phyloP scores from a whole-genome alignment of 257 asterid species.

The Nicotiana benthamiana region DNA sequence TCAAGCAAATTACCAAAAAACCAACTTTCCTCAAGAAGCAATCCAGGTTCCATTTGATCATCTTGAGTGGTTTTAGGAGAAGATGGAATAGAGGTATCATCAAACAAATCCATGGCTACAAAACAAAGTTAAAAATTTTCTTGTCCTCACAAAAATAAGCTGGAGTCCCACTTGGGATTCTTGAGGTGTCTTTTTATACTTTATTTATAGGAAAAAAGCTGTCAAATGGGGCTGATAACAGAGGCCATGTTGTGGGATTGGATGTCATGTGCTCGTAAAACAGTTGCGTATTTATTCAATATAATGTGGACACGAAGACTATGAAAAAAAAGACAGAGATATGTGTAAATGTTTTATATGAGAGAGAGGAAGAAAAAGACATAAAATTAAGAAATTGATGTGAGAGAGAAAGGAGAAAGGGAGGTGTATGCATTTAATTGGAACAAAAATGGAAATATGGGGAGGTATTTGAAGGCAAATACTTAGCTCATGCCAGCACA shows the following conservation, averaged over 20 bases:
- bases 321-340: neutral
- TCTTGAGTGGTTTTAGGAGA: neutral
- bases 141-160: neutral
- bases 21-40: constrained; percentile 60
- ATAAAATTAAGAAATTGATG: neutral
- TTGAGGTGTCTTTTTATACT: constrained; percentile 9
- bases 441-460: constrained; percentile 28
- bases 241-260: constrained; percentile 53
- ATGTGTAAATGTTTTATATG: neutral
- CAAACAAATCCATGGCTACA: constrained; percentile 22
- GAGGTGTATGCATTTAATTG: constrained; percentile 35
- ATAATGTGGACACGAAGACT: constrained; percentile 1
- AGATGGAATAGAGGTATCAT: constrained; percentile 14
- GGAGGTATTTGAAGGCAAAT: neutral
- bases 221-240: constrained; percentile 38
- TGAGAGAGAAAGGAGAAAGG: neutral
- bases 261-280: constrained; percentile 27
- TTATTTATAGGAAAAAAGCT: constrained; percentile 25
- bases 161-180: constrained; percentile 21
- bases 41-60: constrained; percentile 40
- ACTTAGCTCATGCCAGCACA: constrained; percentile 26
- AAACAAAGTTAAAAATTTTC: neutral
- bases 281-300: constrained; percentile 26
- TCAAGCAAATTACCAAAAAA: constrained; percentile 60
- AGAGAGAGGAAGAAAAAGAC: neutral